Evolutionary conservation across 768 basidiomycete species (phyloP).

Genomic region (Boletus rufocinnamomeus): DNA sequence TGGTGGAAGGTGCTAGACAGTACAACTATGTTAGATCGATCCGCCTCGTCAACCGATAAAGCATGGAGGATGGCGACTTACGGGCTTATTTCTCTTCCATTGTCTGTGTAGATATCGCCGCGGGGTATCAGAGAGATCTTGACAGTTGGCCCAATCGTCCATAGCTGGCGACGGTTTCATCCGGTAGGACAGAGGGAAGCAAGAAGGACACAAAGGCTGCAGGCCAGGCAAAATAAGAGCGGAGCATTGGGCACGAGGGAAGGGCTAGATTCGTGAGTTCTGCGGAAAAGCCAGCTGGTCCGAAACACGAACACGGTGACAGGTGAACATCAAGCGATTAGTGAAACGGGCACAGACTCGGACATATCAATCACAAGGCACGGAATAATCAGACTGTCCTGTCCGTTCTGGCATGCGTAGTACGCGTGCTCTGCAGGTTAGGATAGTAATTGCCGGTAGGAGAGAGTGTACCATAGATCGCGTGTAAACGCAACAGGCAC

Average conservation of each 20-base stretch:
- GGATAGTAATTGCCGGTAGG: slow-evolving; percentile 8
- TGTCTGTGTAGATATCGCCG: slow-evolving; percentile 41
- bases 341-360: slow-evolving; percentile 21
- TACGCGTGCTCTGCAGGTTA: slow-evolving; percentile 26
- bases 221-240: slow-evolving; percentile 26
- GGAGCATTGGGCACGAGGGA: slow-evolving; percentile 33
- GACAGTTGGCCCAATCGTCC: slow-evolving; percentile 15
- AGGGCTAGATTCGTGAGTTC: slow-evolving; percentile 25
- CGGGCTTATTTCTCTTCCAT: slow-evolving; percentile 46
- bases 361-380: slow-evolving; percentile 27
- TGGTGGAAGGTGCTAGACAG: slow-evolving; percentile 43
- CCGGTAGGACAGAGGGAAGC: slow-evolving; percentile 10
- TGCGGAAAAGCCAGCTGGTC: slow-evolving; percentile 25
- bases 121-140: slow-evolving; percentile 27
- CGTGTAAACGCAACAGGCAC: slow-evolving; percentile 19
- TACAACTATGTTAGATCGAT: slow-evolving; percentile 19
- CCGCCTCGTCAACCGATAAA: slow-evolving; percentile 11
- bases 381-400: slow-evolving; percentile 10
- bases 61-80: slow-evolving; percentile 22
- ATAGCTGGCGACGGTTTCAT: slow-evolving; percentile 8
- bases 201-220: slow-evolving; percentile 4
- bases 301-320: slow-evolving; percentile 29
- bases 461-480: slow-evolving; percentile 9
- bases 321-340: slow-evolving; percentile 15
- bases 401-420: slow-evolving; percentile 28